These are phyloP conservation scores for Blastocystis sp. DNA, from an alignment of 352 stramenopile genomes.

Conservation along the genomic window DNA sequence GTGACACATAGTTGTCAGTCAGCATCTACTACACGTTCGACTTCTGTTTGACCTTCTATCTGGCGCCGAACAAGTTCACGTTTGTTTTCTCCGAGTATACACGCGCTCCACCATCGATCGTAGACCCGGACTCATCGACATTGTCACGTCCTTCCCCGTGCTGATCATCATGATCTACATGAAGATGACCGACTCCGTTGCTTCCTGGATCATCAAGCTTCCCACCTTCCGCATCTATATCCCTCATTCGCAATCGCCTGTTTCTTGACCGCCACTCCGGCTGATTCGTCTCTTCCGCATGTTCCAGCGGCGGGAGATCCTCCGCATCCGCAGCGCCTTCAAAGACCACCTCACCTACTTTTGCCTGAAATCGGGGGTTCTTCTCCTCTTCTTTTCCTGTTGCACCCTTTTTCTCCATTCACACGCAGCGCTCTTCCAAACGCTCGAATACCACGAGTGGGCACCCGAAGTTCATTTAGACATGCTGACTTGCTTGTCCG, in stretches of 20 bases:
- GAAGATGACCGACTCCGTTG: constrained; percentile 24
- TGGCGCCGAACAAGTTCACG: constrained; percentile 47
- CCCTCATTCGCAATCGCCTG: not conserved
- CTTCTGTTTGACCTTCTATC: constrained; percentile 56
- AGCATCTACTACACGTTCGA: constrained; percentile 64
- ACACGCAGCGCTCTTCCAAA: constrained; percentile 45
- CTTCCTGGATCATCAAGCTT: constrained; percentile 55
- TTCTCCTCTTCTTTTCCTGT: constrained; percentile 65
- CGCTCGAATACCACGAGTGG: constrained; percentile 52
- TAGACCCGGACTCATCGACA: constrained; percentile 49
- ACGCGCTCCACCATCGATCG: not conserved
- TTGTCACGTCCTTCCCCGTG: constrained; percentile 47
- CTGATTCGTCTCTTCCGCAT: constrained; percentile 49
- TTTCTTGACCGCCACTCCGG: not conserved
- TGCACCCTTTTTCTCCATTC: not conserved
- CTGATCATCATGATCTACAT: constrained; percentile 60
- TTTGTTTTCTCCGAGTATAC: constrained; percentile 45
- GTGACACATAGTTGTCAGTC: constrained; percentile 15
- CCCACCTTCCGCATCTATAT: constrained; percentile 64
- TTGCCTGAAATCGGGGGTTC: constrained; percentile 16
- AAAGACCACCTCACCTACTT: constrained; percentile 56
- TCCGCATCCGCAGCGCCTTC: constrained; percentile 45
- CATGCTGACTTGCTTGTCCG: constrained; percentile 40
- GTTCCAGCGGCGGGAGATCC: constrained; percentile 44
- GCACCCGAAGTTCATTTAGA: constrained; percentile 5